Conservation (phyloP, 2,329 filamentous ascomycete genomes). For the Arthrobotrys conoides region DNA sequence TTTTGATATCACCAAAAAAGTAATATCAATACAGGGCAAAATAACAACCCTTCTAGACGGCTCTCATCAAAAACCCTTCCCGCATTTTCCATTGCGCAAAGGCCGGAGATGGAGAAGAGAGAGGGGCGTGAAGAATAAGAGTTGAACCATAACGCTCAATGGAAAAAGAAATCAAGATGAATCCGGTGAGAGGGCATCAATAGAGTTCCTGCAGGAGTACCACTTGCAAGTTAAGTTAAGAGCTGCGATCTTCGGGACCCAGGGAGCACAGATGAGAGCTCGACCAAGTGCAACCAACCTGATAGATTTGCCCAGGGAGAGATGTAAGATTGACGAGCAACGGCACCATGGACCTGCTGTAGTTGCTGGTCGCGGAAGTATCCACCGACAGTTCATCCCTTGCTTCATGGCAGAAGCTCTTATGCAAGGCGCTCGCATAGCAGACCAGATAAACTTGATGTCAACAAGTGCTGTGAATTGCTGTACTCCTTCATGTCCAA, state of each 20-base stretch:
- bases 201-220: conserved; percentile 58
- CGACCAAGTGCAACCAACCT: conserved; percentile 51
- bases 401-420: conserved; percentile 55
- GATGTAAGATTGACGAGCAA: conserved; percentile 36
- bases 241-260: conserved; percentile 59
- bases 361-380: conserved; percentile 45
- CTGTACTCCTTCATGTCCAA: conserved; percentile 1
- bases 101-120: conserved; percentile 45
- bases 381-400: conserved; percentile 32
- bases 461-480: background rate
- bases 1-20: conserved; percentile 48
- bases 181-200: conserved; percentile 43
- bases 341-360: conserved; percentile 23
- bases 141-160: conserved; percentile 17
- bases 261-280: conserved; percentile 50
- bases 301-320: conserved; percentile 35
- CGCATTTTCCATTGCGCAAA: conserved; percentile 25
- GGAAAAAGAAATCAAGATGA: conserved; percentile 39
- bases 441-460: conserved; percentile 21
- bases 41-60: conserved; percentile 22
- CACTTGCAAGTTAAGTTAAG: conserved; percentile 39
- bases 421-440: conserved; percentile 43
- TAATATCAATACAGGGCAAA: conserved; percentile 40
- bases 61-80: conserved; percentile 33
- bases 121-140: conserved; percentile 48